These are phyloP conservation scores for Ilex asprella DNA, from an alignment of 257 asterid species.

Conservation along the genomic window DNA sequence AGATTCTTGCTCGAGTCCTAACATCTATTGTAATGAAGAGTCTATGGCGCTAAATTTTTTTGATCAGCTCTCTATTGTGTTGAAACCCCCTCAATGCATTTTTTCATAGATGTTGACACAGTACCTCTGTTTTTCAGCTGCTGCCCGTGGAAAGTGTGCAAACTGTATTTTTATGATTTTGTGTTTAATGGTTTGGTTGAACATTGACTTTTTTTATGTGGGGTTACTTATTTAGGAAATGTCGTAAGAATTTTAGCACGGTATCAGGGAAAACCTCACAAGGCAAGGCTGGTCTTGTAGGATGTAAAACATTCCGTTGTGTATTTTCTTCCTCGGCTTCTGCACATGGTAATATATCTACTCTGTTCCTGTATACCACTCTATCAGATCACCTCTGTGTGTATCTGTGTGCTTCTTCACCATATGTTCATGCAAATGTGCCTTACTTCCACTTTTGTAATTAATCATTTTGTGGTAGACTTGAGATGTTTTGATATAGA, in stretches of 20 bases:
- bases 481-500: slow-evolving; percentile 30
- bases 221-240: slow-evolving; percentile 17
- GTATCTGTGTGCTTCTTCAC: neutral
- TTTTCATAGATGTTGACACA: too few species aligned
- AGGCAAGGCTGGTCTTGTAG: slow-evolving; percentile 9
- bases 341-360: slow-evolving; percentile 35
- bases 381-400: neutral
- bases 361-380: neutral
- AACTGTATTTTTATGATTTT: too few species aligned
- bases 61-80: too few species aligned
- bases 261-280: slow-evolving; percentile 1
- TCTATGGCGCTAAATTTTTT: too few species aligned
- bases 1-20: too few species aligned
- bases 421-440: neutral
- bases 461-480: slow-evolving; percentile 24
- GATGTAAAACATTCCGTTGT: slow-evolving; percentile 15
- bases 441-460: neutral
- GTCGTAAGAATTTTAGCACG: slow-evolving; percentile 3
- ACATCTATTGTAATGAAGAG: too few species aligned
- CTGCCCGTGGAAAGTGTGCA: too few species aligned
- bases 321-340: slow-evolving; percentile 34
- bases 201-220: neutral
- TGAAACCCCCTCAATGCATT: too few species aligned
- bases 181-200: neutral
- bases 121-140: too few species aligned